phyloP scores from a whole-genome alignment of 495 filamentous ascomycete species.

The Penicillium parvum region DNA sequence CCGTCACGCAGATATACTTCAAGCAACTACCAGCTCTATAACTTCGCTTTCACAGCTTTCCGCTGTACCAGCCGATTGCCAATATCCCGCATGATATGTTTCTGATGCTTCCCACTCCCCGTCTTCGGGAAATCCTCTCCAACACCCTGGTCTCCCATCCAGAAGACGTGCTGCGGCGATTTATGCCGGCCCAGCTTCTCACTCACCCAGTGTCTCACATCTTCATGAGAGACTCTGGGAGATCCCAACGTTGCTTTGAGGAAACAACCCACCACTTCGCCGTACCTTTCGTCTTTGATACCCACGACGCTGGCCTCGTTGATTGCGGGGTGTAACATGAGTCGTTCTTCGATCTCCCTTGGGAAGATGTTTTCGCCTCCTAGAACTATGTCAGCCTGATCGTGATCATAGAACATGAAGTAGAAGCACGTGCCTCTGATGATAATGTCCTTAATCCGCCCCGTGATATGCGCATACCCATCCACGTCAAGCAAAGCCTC shows the following conservation, averaged over 20 bases:
- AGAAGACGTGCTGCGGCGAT: slow-evolving; percentile 54
- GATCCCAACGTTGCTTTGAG: slow-evolving; percentile 2
- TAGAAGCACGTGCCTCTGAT: slow-evolving; percentile 45
- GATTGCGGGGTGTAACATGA: slow-evolving; percentile 13
- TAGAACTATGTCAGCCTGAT: neutral
- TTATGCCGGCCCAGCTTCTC: slow-evolving; percentile 52
- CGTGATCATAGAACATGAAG: neutral
- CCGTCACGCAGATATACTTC: no score
- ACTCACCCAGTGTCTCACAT: slow-evolving; percentile 39
- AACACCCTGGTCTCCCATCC: slow-evolving; percentile 50
- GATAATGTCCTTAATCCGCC: slow-evolving; percentile 62
- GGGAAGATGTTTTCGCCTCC: slow-evolving; percentile 30
- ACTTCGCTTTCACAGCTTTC: neutral
- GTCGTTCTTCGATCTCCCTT: slow-evolving; percentile 22
- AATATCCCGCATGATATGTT: slow-evolving; percentile 52
- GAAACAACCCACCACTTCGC: slow-evolving; percentile 26
- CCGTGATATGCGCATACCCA: slow-evolving; percentile 36
- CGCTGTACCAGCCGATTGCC: slow-evolving; percentile 16
- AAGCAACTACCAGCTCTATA: no score
- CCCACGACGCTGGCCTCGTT: slow-evolving; percentile 22
- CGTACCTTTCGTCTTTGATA: slow-evolving; percentile 14
- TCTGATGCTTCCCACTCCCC: slow-evolving; percentile 61
- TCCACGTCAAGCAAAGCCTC: slow-evolving; percentile 18
- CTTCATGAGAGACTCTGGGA: neutral
- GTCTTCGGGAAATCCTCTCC: slow-evolving; percentile 50